A percentile compares a stretch with the other conserved stretches of the same genome.
phyloP scores from a whole-genome alignment of 1,284 basidiomycete species.

The Paramarasmius palmivorus region DNA sequence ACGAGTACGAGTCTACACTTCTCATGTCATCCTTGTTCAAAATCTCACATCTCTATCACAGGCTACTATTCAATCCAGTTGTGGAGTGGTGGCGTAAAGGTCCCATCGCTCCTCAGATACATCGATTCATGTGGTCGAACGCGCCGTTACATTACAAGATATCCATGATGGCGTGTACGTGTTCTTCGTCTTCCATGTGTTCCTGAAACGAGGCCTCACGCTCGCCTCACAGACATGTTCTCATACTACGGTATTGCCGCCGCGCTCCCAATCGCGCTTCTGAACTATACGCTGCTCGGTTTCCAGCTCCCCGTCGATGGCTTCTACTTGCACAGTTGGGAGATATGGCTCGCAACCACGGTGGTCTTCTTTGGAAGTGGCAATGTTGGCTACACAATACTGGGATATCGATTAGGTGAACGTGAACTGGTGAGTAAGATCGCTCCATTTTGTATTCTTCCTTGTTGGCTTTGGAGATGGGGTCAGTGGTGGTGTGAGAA shows the following conservation, averaged over 20 bases:
- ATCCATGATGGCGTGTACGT: constrained; percentile 72
- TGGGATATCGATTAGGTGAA: constrained; percentile 77
- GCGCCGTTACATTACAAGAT: constrained; percentile 85
- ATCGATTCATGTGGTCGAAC: constrained; percentile 71
- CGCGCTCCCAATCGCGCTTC: constrained; percentile 61
- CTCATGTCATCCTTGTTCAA: neutral
- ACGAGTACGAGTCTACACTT: constrained; percentile 9
- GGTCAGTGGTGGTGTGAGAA: too few relatives aligned
- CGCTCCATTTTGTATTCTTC: constrained; percentile 26
- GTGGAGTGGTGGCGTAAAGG: constrained; percentile 70
- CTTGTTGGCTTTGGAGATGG: too few relatives aligned
- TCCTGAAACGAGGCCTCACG: neutral
- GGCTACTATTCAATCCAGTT: constrained; percentile 67
- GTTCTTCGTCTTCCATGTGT: neutral
- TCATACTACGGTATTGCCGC: constrained; percentile 84
- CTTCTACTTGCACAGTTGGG: constrained; percentile 73
- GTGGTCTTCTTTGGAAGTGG: constrained; percentile 78
- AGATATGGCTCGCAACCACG: constrained; percentile 78
- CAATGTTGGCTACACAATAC: constrained; percentile 71
- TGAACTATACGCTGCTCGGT: constrained; percentile 79
- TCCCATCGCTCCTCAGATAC: constrained; percentile 73
- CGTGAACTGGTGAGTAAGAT: constrained; percentile 47
- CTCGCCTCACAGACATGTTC: constrained; percentile 65
- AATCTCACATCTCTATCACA: constrained; percentile 10
- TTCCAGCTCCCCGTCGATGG: constrained; percentile 68